Evolutionary conservation across 179 eudicot genomes (phyloP), one percentile per base, ranked within the genome.

Genomic region (Spergularia azorica): DNA sequence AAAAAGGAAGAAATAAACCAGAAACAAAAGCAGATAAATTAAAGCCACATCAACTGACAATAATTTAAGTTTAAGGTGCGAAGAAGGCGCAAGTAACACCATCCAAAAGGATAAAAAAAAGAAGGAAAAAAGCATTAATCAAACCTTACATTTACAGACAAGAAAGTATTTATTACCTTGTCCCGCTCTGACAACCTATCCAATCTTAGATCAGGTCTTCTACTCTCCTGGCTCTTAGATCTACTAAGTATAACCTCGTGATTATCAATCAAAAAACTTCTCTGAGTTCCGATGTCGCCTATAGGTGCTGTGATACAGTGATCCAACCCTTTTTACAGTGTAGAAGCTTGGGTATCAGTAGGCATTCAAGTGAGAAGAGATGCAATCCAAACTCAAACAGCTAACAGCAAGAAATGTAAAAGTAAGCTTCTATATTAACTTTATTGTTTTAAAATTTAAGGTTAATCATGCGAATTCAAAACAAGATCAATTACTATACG

Each of bases 151-250:
- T 63, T 16, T 46, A 46, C n/a, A 67, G 57, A 39, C 9, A 76
- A 43, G 67, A 74, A 9, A 70, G 38, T 57, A 57, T 39, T 63
- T 43, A 56, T 65, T 75, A 95, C 97, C 98, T 90, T 95, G 66
- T 92, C 96, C 74, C 86, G 90, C 80, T 89, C 93, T 16, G 95
- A 85, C 61, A 92, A 86, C 74, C 86, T 87, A 83, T 92, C 95
- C 82, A 95, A 86, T 76, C 79, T 89, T 70, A 85, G 81, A 67
- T 87, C 88, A 80, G 80, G 77, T 81, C 76, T 82, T 75, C 85
- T 88, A 68, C 75, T 76, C 67, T 83, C 89, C 84, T 85, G 88
- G 21, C 89, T 91, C 92, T 87, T 87, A 76, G 89, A 88, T 82
- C 87, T 88, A 71, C 78, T 73, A 72, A 84, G 66, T 56, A 75